These are phyloP conservation scores for Vitrella brassicaformis DNA, from an alignment of 73 alveolate species.

Conservation along the genomic window DNA sequence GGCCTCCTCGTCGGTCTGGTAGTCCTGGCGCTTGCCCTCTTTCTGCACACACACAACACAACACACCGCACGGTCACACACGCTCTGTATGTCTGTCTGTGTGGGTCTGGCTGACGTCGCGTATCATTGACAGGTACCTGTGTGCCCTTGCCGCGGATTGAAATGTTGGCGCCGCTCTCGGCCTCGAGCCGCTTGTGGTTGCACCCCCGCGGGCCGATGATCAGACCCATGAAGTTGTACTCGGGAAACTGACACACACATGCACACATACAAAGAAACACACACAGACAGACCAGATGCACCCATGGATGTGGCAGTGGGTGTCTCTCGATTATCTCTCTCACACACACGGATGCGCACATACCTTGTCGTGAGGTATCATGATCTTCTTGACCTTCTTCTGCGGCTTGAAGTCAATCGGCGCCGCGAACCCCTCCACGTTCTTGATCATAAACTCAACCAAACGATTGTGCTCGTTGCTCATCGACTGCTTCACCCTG, in stretches of 20 bases:
- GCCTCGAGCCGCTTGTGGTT: slow-evolving; percentile 46
- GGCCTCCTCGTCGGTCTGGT: neutral
- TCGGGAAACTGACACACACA: too few species aligned
- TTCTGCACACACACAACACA: too few species aligned
- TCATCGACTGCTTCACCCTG: neutral
- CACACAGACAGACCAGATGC: too few species aligned
- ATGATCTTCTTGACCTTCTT: neutral
- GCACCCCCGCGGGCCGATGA: slow-evolving; percentile 53
- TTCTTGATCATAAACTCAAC: neutral
- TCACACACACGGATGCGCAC: too few species aligned
- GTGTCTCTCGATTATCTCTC: too few species aligned
- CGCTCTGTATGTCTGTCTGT: too few species aligned
- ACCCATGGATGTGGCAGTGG: too few species aligned
- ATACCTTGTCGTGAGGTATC: neutral
- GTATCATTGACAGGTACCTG: too few species aligned
- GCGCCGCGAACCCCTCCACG: neutral
- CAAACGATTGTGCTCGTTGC: neutral
- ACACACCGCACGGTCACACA: too few species aligned
- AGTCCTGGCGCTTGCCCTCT: neutral
- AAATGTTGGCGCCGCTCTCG: slow-evolving; percentile 43
- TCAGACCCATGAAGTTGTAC: slow-evolving; percentile 44
- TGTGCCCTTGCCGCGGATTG: slow-evolving; percentile 51
- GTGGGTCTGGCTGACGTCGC: too few species aligned
- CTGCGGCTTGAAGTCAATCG: neutral
- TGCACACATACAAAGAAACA: too few species aligned